Percentiles rank a stretch among this genome's conserved stretches.
phyloP scores from a whole-genome alignment of 2,329 filamentous ascomycete species.

The Fusarium dimerum region DNA sequence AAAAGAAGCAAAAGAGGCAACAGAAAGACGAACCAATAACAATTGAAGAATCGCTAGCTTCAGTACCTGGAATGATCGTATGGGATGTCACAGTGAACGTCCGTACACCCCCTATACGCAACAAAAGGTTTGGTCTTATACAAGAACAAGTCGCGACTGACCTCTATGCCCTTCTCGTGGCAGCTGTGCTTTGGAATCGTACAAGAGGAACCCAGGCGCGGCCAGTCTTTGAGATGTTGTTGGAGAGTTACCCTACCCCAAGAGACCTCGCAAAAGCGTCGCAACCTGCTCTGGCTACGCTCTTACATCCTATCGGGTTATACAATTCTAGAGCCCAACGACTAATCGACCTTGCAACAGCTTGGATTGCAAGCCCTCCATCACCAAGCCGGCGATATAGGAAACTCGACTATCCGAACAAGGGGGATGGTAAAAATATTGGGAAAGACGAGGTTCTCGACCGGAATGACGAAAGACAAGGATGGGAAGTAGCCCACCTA shows the following conservation, averaged over 20 bases:
- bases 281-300: conserved; percentile 3
- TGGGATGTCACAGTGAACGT: not conserved
- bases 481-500: conserved; percentile 17
- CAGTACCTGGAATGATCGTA: too few relatives aligned
- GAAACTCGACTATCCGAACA: conserved; percentile 13
- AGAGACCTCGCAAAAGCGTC: conserved; percentile 1
- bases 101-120: conserved; percentile 2
- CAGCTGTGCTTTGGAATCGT: conserved; percentile 17
- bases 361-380: conserved; percentile 8
- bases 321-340: conserved; percentile 16
- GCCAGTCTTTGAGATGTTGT: not conserved
- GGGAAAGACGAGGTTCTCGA: conserved; percentile 10
- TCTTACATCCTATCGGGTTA: conserved; percentile 13
- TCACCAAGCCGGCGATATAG: conserved; percentile 7
- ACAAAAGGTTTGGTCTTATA: conserved; percentile 8
- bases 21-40: too few relatives aligned
- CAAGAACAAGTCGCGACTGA: conserved; percentile 13
- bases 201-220: conserved; percentile 15
- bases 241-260: conserved; percentile 2
- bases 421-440: conserved; percentile 2
- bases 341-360: conserved; percentile 14
- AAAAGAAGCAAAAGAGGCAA: not conserved
- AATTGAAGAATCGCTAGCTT: too few relatives aligned
- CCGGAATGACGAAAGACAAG: conserved; percentile 9
- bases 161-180: conserved; percentile 11